Percentiles rank a stretch among this genome's conserved stretches.
Evolutionary conservation across 441 rosid genomes (phyloP).

Genomic region (Bruguiera hainesii): DNA sequence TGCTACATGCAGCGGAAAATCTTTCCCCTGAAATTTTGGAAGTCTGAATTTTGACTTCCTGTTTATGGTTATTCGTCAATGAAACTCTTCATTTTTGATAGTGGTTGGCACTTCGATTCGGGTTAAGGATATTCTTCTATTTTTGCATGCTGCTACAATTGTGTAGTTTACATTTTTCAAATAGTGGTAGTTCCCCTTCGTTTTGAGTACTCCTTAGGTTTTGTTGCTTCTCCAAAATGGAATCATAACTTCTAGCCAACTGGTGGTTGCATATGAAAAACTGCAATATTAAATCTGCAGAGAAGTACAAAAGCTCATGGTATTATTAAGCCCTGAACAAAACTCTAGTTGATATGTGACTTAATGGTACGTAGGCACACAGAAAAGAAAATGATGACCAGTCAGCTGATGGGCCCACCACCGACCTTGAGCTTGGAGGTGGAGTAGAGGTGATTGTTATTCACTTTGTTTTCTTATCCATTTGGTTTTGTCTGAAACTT

Average conservation of each 20-base stretch:
- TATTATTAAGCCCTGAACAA: background rate
- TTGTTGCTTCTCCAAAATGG: background rate
- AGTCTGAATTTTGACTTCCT: too few species aligned
- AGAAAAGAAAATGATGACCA: slow-evolving; percentile 37
- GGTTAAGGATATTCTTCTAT: too few species aligned
- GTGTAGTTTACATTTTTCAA: too few species aligned
- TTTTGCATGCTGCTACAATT: too few species aligned
- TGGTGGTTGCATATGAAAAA: background rate
- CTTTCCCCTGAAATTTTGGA: background rate
- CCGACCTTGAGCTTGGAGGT: slow-evolving; percentile 67
- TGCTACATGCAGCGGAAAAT: background rate
- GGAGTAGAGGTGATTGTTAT: slow-evolving; percentile 49
- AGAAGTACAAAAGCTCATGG: background rate
- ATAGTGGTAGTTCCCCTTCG: too few species aligned
- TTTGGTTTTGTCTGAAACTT: slow-evolving; percentile 11
- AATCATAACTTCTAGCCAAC: background rate
- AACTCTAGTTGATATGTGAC: slow-evolving; percentile 2
- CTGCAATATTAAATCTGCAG: too few species aligned
- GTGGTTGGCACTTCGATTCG: too few species aligned
- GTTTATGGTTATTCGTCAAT: background rate
- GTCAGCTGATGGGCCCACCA: slow-evolving; percentile 28
- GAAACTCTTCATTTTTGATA: background rate
- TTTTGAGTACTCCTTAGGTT: too few species aligned
- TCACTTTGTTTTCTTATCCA: slow-evolving; percentile 4
- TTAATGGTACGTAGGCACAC: slow-evolving; percentile 25